Evolutionary conservation across 2,329 filamentous ascomycete genomes (phyloP).

Genomic region (Ophiostoma ulmi): DNA sequence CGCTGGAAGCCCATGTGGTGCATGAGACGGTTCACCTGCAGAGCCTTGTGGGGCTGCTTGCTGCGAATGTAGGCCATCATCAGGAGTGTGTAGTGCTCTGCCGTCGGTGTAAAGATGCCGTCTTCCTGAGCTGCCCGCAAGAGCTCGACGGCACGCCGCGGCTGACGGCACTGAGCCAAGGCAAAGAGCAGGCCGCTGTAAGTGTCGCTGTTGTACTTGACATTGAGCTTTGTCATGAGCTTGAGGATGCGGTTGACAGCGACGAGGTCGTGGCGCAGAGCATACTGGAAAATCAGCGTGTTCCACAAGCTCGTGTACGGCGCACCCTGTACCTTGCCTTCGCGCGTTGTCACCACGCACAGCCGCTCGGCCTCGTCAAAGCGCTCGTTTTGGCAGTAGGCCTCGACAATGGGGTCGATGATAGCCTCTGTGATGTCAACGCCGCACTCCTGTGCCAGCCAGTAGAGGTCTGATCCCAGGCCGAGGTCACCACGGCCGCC

Average conservation of each 20-base stretch:
- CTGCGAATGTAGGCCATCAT: slow-evolving; percentile 48
- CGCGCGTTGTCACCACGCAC: slow-evolving; percentile 51
- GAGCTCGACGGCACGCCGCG: slow-evolving; percentile 47
- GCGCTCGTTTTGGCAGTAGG: slow-evolving; percentile 56
- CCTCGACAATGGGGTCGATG: slow-evolving; percentile 61
- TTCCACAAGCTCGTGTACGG: slow-evolving; percentile 68
- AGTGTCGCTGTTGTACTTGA: slow-evolving; percentile 48
- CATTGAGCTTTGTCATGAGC: slow-evolving; percentile 43
- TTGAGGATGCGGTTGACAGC: slow-evolving; percentile 46
- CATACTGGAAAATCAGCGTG: slow-evolving; percentile 64
- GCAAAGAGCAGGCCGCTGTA: slow-evolving; percentile 48
- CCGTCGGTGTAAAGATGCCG: slow-evolving; percentile 42
- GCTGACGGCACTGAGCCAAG: slow-evolving; percentile 46
- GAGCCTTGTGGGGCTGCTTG: slow-evolving; percentile 41
- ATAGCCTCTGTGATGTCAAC: slow-evolving; percentile 53
- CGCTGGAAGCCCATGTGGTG: slow-evolving; percentile 39
- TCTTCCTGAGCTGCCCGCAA: slow-evolving; percentile 43
- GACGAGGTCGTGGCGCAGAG: slow-evolving; percentile 52
- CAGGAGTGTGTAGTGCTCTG: slow-evolving; percentile 49
- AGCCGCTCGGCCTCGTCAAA: slow-evolving; percentile 54
- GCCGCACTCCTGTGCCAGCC: slow-evolving; percentile 47
- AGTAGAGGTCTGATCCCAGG: slow-evolving; percentile 60
- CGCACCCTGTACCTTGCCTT: slow-evolving; percentile 41
- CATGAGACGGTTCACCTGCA: slow-evolving; percentile 43
- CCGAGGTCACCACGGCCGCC: slow-evolving; percentile 68